These are phyloP conservation scores for Sporisorium iseilematis-ciliati DNA, from an alignment of 1,284 basidiomycete species.

Conservation along the genomic window DNA sequence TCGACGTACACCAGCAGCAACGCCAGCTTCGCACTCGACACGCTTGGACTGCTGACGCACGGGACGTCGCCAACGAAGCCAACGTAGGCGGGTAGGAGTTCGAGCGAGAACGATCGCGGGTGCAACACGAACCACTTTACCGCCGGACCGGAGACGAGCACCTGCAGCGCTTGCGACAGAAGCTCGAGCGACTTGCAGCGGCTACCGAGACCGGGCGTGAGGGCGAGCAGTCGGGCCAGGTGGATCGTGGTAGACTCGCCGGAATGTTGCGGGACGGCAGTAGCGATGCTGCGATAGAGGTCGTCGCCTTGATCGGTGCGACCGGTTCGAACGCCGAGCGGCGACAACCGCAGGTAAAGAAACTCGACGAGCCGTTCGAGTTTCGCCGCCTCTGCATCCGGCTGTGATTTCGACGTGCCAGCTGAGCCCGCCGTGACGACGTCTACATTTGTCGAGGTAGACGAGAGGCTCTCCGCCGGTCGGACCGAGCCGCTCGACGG, in stretches of 20 bases:
- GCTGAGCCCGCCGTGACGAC: neutral
- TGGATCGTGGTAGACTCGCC: slow-evolving; percentile 8
- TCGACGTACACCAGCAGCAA: slow-evolving; percentile 24
- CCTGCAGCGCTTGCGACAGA: slow-evolving; percentile 18
- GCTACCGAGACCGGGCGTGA: slow-evolving; percentile 15
- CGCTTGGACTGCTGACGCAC: neutral
- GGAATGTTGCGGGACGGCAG: too few relatives aligned
- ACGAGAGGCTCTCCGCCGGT: neutral
- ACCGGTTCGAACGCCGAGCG: slow-evolving; percentile 7
- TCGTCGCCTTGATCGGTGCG: neutral
- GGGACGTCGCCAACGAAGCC: neutral
- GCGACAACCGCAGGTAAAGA: slow-evolving; percentile 17
- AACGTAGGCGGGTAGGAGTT: slow-evolving; percentile 8
- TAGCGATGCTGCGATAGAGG: neutral
- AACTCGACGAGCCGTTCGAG: slow-evolving; percentile 31
- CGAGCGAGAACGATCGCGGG: slow-evolving; percentile 7
- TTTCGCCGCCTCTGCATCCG: slow-evolving; percentile 17
- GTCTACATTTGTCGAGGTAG: neutral
- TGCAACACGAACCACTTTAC: slow-evolving; percentile 15
- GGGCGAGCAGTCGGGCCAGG: slow-evolving; percentile 19
- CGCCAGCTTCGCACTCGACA: neutral
- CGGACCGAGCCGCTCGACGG: too few relatives aligned
- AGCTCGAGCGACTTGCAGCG: slow-evolving; percentile 37
- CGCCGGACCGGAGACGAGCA: neutral
- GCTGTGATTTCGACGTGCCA: neutral